Percentiles rank a stretch among this genome's conserved stretches.
Evolutionary conservation across 352 stramenopile species (phyloP).

Genomic region (Aphanomyces invadans): DNA sequence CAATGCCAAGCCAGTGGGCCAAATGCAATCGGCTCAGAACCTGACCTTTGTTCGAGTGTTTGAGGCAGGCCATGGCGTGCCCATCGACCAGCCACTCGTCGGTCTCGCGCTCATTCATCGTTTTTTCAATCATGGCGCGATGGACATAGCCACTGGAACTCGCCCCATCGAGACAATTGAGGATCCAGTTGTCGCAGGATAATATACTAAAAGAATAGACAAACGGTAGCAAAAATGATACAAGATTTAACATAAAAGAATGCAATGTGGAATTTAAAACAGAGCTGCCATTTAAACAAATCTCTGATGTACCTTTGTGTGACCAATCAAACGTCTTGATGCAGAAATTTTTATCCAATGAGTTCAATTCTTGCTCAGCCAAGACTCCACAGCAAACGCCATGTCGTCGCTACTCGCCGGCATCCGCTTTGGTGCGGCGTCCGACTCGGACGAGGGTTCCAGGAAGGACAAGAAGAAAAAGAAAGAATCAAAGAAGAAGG

Average conservation of each 20-base stretch:
- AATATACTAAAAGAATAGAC: too few relatives aligned
- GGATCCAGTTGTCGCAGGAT: too few relatives aligned
- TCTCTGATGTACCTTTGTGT: too few relatives aligned
- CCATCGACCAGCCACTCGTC: constrained; percentile 55
- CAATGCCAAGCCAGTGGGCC: constrained; percentile 13
- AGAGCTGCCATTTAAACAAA: too few relatives aligned
- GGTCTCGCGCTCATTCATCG: constrained; percentile 71
- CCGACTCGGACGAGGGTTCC: constrained; percentile 23
- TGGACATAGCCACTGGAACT: too few relatives aligned
- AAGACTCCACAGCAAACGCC: neutral
- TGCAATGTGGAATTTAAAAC: too few relatives aligned
- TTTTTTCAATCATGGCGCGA: constrained; percentile 49
- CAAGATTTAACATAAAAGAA: too few relatives aligned
- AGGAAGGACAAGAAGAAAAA: constrained; percentile 35
- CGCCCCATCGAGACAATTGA: too few relatives aligned
- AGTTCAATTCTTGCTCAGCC: neutral
- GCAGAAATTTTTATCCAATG: constrained; percentile 3
- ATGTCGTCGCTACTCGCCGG: constrained; percentile 47
- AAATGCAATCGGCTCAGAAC: constrained; percentile 29
- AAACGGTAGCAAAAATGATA: too few relatives aligned
- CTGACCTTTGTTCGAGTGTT: constrained; percentile 46
- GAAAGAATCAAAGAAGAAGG: constrained; percentile 28
- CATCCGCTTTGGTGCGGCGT: constrained; percentile 52
- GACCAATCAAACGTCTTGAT: constrained; percentile 1
- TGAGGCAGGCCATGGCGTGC: constrained; percentile 49